A percentile compares a stretch with the other conserved stretches of the same genome.
Conservation (phyloP, 1,284 basidiomycete species). For the Leccinum insolens region DNA sequence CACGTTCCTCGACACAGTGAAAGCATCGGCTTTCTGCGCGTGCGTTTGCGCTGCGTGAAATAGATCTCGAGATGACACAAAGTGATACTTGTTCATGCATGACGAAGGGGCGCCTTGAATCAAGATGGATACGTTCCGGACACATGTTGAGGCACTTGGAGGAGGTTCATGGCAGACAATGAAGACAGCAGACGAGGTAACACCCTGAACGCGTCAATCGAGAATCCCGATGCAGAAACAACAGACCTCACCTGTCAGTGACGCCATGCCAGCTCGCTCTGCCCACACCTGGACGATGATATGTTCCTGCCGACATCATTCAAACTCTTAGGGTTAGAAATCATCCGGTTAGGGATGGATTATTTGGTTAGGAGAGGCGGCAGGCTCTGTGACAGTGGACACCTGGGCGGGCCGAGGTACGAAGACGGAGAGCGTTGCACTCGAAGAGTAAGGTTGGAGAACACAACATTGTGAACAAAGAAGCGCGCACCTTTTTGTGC, state of each 20-base stretch:
- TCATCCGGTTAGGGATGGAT: constrained; percentile 38
- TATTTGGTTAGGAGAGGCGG: constrained; percentile 34
- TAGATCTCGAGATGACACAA: constrained; percentile 35
- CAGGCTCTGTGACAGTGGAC: constrained; percentile 24
- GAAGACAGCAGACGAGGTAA: constrained; percentile 8
- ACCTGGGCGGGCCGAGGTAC: constrained; percentile 32
- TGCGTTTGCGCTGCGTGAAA: constrained; percentile 19
- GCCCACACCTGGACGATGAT: constrained; percentile 25
- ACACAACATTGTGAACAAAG: neutral
- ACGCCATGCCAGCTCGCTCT: constrained; percentile 17
- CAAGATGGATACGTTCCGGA: constrained; percentile 33
- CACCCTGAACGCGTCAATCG: constrained; percentile 7
- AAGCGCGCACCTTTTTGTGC: constrained; percentile 15
- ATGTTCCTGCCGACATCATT: constrained; percentile 21
- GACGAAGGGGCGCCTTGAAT: constrained; percentile 5
- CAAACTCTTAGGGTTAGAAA: constrained; percentile 38
- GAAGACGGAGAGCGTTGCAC: constrained; percentile 24
- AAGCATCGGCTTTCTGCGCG: constrained; percentile 36
- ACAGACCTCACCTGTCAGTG: constrained; percentile 13
- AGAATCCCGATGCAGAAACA: constrained; percentile 2
- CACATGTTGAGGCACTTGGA: constrained; percentile 19
- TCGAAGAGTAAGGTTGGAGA: constrained; percentile 12
- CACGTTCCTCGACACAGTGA: constrained; percentile 19
- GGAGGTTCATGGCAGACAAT: constrained; percentile 27
- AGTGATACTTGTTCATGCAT: constrained; percentile 28